Conservation (phyloP, 345 rosid species). For the Excoecaria cochinchinensis region DNA sequence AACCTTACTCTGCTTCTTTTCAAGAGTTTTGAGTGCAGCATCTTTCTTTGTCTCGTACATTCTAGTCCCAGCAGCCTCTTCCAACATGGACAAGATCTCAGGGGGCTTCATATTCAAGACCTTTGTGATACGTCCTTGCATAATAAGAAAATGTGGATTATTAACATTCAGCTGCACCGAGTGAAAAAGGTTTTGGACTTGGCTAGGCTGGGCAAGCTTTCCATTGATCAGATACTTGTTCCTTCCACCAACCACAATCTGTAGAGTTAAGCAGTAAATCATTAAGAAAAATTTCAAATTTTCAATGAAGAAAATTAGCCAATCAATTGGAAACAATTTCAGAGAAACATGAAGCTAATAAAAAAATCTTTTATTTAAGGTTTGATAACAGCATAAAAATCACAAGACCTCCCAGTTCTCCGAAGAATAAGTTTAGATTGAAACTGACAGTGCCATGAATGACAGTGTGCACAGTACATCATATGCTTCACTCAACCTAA, state of each 20-base stretch:
- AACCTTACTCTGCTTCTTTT: conserved; percentile 93
- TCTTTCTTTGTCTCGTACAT: conserved; percentile 98
- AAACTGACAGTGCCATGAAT: not conserved
- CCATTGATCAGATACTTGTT: conserved; percentile 79
- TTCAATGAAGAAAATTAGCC: not conserved
- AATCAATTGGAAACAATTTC: not conserved
- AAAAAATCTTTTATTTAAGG: not conserved
- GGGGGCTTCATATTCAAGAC: conserved; percentile 98
- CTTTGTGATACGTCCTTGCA: conserved; percentile 99
- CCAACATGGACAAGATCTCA: conserved; percentile 94
- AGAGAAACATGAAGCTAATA: not conserved
- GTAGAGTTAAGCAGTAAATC: conserved; percentile 21
- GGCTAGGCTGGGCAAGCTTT: conserved; percentile 74
- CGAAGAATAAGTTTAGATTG: not conserved
- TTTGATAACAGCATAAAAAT: not conserved
- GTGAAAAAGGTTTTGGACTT: conserved; percentile 93
- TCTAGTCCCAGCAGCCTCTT: conserved; percentile 99
- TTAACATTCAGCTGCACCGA: conserved; percentile 97
- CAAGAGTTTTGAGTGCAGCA: conserved; percentile 83
- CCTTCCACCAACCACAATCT: conserved; percentile 94
- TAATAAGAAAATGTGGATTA: conserved; percentile 97
- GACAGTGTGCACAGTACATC: not conserved
- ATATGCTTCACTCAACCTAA: not conserved
- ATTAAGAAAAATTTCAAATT: not conserved
- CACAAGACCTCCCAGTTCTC: not conserved